Base-by-base conservation (phyloP, 495 filamentous ascomycete species). In the Filosporella fistucella region DNA sequence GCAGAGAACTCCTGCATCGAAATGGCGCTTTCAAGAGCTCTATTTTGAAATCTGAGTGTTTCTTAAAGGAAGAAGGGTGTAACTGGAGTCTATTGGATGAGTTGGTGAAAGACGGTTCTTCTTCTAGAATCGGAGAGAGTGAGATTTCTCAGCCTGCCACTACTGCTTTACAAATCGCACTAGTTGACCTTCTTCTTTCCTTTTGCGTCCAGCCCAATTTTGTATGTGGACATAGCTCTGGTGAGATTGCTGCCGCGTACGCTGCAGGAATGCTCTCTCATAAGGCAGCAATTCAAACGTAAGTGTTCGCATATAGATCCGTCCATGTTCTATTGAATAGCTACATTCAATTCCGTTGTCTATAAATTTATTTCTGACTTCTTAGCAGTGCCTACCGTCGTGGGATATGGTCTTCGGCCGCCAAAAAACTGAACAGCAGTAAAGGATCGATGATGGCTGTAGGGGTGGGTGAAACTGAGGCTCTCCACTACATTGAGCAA, bases 321-420 rank as follows among this genome's bases (percentile, higher is more conserved):
- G 76, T 4, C 60, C 69, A 13, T 45, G 78, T 11, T 66, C 60
- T 4, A 76, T 78, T 12, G 63, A 72, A 17, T 64, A 70, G 0
- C 72, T 68, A 28, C 78, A 82, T 66, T 58, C 71, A 11, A 63
- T 80, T 1, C 72, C 78, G 3, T 68, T 71, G 67, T 63, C 74
- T 60, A 59, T 67, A 18, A 61, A 72, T 43, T 21, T 58, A 62
- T 10, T 37, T 18, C 17, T 16, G 8, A 14, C 12, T 16, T n/a
- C n/a, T 84, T 63, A 58, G 68, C 6, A 61, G 78, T 1, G 75
- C 79, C 2, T 68, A 75, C 66, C 60, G 74, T 62, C 58, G 68
- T n/a, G 62, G 72, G n/a, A n/a, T 45, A 12, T 42, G 20, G 39
- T 25, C 13, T 18, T 25, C 10, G 39, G 21, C n/a, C 17, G 11